These are phyloP conservation scores for Annulohypoxylon truncatum DNA, from an alignment of 2,329 filamentous ascomycete species.

Conservation along the genomic window DNA sequence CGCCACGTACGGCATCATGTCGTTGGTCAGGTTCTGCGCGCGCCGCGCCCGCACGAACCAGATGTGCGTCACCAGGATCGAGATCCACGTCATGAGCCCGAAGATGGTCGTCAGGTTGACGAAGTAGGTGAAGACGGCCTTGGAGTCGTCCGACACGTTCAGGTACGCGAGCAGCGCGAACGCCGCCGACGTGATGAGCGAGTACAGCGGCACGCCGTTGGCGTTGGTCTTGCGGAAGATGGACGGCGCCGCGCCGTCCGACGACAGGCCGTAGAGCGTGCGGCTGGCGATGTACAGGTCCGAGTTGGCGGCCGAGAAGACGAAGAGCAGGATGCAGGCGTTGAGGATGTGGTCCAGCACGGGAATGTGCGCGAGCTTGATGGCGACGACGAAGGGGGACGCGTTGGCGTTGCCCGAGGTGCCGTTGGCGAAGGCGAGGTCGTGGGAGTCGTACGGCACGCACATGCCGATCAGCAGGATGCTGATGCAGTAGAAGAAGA, in stretches of 20 bases:
- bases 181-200: conserved; percentile 69
- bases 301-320: conserved; percentile 81
- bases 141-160: conserved; percentile 69
- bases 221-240: conserved; percentile 78
- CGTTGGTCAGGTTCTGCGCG: conserved; percentile 68
- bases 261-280: conserved; percentile 78
- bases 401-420: conserved; percentile 66
- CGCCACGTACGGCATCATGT: conserved; percentile 71
- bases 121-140: conserved; percentile 71
- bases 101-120: conserved; percentile 76
- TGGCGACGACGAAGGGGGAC: conserved; percentile 81
- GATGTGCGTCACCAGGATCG: conserved; percentile 75
- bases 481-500: conserved; percentile 81
- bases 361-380: conserved; percentile 71
- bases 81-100: conserved; percentile 74
- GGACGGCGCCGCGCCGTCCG: conserved; percentile 76
- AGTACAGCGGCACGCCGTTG: conserved; percentile 76
- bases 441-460: conserved; percentile 74
- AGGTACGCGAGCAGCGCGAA: conserved; percentile 77
- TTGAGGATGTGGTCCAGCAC: conserved; percentile 76
- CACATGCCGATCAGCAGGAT: conserved; percentile 82
- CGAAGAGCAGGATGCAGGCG: conserved; percentile 78
- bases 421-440: conserved; percentile 69
- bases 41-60: conserved; percentile 71
- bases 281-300: conserved; percentile 81